Evolutionary conservation across 352 stramenopile genomes (phyloP), one percentile per base, ranked within the genome.

Genomic region (Phytophthora brassicae): DNA sequence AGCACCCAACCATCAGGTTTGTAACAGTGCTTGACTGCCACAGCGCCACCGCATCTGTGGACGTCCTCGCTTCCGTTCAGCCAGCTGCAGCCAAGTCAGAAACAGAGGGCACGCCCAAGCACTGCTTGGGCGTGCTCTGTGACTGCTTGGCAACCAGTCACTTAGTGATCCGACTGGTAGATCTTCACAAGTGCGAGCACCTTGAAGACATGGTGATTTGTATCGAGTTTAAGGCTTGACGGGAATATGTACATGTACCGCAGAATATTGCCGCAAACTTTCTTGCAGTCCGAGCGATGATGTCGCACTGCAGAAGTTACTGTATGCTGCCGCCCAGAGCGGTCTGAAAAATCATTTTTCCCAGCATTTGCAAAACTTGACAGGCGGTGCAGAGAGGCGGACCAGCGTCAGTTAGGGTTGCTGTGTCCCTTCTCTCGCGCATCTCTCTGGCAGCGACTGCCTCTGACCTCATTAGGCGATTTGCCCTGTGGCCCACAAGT

Each of bases 381-480:
- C 63, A 64, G 47, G 33, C 47, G 56, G 45, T 23, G 62, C 23
- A 20, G 31, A 42, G 45, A 50, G 62, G 54, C 50, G 43, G 61
- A 56, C 54, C 44, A 44, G 36, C 53, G 63, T 58, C 63, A 66
- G 38, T 51, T 67, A 67, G 64, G 63, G 63, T 57, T 56, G 35
- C 2, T 6, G 7, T 1, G 6, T 39, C n/a, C 31, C 51, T 41
- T 71, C 41, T 55, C 51, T 67, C 54, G n/a, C 23, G 13, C 42
- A 11, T 14, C 60, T 68, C 63, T 71, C 56, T 70, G 48, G 22
- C 53, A 49, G 41, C 13, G 23, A 42, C 23, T 26, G 35, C 35
- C 36, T 31, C 26, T 8, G 26, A 31, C 26, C 26, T 65, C 64
- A 65, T 53, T 72, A 57, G 42, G 60, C 52, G 41, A 68, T 60